phyloP scores from a whole-genome alignment of 2,329 filamentous ascomycete genomes.

The Ploettnerulaceae sp. region DNA sequence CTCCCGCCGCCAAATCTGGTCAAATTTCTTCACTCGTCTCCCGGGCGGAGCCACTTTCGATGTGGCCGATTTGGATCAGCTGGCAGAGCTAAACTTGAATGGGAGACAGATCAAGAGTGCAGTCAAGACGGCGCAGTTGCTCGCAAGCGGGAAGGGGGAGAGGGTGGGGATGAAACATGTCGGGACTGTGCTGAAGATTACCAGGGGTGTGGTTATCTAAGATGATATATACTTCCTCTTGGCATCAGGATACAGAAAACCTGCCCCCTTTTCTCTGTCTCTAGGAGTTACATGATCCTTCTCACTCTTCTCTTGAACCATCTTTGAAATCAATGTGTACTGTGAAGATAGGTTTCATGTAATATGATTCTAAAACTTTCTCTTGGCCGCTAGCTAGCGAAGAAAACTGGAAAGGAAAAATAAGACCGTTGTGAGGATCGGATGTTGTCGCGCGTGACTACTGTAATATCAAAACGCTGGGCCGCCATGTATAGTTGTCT shows the following conservation, averaged over 20 bases:
- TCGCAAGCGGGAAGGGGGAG: constrained; percentile 28
- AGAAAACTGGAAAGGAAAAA: not conserved
- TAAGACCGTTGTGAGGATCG: no score
- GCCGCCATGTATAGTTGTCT: no score
- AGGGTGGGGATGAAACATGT: constrained; percentile 25
- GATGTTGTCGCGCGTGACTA: no score
- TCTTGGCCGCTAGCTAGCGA: not conserved
- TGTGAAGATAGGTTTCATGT: no score
- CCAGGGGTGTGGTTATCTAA: constrained; percentile 7
- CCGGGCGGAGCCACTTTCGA: constrained; percentile 6
- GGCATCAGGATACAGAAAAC: no score
- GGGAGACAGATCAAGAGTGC: constrained; percentile 35
- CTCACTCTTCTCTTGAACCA: no score
- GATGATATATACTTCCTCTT: not conserved
- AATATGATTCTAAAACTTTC: no score
- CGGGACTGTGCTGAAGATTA: constrained; percentile 30
- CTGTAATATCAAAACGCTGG: no score
- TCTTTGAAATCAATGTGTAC: not conserved
- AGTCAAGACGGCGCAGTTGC: constrained; percentile 30
- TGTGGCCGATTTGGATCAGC: constrained; percentile 15
- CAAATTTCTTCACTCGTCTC: constrained; percentile 14
- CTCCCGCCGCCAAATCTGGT: constrained; percentile 25
- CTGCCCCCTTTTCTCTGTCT: not conserved
- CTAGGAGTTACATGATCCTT: no score
- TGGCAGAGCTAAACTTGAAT: constrained; percentile 27